Percentiles rank a stretch among this genome's conserved stretches.
Conservation (phyloP, 2,329 filamentous ascomycete genomes). For the Botryosphaeria dothidea region DNA sequence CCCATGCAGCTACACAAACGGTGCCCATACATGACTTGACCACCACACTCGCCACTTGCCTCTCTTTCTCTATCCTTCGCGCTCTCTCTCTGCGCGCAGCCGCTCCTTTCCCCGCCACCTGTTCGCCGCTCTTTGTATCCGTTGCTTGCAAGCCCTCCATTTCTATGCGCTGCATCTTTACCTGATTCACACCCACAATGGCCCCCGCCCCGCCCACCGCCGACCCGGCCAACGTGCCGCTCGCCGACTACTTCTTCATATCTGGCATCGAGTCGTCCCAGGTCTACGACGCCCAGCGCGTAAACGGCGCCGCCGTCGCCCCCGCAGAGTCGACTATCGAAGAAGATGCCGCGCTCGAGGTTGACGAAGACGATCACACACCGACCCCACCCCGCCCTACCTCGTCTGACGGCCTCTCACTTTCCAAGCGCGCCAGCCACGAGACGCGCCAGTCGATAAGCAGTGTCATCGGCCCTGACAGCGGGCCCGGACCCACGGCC, state of each 20-base stretch:
- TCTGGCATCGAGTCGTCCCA: slow-evolving; percentile 54
- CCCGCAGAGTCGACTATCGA: slow-evolving; percentile 59
- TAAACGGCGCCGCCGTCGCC: slow-evolving; percentile 30
- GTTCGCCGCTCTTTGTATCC: background rate
- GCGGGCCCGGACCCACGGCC: slow-evolving; percentile 45
- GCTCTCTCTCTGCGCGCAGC: slow-evolving; percentile 8
- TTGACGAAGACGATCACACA: slow-evolving; percentile 25
- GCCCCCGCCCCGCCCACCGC: slow-evolving; percentile 40
- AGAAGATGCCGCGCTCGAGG: slow-evolving; percentile 60
- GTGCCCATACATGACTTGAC: slow-evolving; percentile 16
- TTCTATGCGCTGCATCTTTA: slow-evolving; percentile 15
- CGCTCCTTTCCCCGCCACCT: slow-evolving; percentile 11
- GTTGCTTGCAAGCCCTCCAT: slow-evolving; percentile 3
- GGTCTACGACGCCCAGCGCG: slow-evolving; percentile 50
- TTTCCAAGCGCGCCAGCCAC: slow-evolving; percentile 43
- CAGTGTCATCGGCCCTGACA: slow-evolving; percentile 46
- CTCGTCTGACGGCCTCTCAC: slow-evolving; percentile 45
- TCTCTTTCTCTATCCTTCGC: background rate
- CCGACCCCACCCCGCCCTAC: slow-evolving; percentile 39
- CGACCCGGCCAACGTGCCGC: slow-evolving; percentile 50
- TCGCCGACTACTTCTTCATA: slow-evolving; percentile 70
- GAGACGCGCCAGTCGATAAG: slow-evolving; percentile 54
- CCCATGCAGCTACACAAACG: slow-evolving; percentile 19
- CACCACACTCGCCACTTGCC: background rate
- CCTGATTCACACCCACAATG: slow-evolving; percentile 27